Conservation (phyloP, 345 rosid genomes). For the Lepidium africanum region DNA sequence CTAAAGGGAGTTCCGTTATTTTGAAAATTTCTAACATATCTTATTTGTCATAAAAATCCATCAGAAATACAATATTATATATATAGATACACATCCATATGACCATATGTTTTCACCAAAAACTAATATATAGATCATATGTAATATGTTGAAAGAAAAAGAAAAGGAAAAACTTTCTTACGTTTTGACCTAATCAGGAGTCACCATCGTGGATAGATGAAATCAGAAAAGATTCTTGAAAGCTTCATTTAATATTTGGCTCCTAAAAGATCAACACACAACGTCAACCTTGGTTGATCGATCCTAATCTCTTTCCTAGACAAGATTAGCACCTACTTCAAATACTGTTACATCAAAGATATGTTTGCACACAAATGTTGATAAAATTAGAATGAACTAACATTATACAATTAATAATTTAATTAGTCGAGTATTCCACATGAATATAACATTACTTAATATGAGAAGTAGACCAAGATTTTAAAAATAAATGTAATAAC, state of each 20-base stretch:
- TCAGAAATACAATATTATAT: too few species aligned
- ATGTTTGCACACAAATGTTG: not conserved
- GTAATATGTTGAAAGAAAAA: too few species aligned
- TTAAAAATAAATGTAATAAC: not conserved
- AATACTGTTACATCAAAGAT: not conserved
- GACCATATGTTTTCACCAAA: too few species aligned
- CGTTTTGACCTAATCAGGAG: not conserved
- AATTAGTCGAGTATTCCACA: slow-evolving; percentile 6
- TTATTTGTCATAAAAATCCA: too few species aligned
- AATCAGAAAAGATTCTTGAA: not conserved
- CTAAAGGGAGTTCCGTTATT: too few species aligned
- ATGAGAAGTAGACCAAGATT: not conserved
- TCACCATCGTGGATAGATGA: not conserved
- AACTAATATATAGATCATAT: too few species aligned
- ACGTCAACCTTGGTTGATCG: slow-evolving; percentile 10
- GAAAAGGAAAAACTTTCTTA: not conserved
- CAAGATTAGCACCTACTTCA: slow-evolving; percentile 9
- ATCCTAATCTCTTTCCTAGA: not conserved
- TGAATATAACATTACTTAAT: slow-evolving; percentile 15
- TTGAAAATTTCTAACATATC: too few species aligned
- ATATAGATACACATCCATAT: too few species aligned
- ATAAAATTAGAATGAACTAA: not conserved
- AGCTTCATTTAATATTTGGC: not conserved
- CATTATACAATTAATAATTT: not conserved
- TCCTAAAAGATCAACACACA: not conserved